Evolutionary conservation across 2,329 filamentous ascomycete genomes (phyloP).

Genomic region (Bipolaris sorokiniana): DNA sequence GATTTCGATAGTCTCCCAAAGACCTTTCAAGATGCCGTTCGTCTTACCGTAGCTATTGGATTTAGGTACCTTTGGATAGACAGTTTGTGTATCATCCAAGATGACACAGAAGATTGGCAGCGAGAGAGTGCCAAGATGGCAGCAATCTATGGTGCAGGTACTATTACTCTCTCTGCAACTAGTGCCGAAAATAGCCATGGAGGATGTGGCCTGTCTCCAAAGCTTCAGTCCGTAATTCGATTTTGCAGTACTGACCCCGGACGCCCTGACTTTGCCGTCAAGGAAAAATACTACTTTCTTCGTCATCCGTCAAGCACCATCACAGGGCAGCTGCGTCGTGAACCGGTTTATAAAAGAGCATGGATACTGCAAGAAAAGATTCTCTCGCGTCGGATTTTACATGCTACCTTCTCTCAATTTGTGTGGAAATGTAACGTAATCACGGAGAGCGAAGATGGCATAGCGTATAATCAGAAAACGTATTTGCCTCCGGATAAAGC

Average conservation of each 20-base stretch:
- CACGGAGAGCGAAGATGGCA: conserved; percentile 8
- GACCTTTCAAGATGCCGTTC: neutral
- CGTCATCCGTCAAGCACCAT: neutral
- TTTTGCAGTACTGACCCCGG: neutral
- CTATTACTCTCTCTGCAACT: conserved; percentile 3
- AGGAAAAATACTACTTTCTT: neutral
- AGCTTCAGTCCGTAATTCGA: neutral
- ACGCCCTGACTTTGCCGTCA: neutral
- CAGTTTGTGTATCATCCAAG: conserved; percentile 1
- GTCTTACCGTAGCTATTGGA: neutral
- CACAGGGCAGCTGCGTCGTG: neutral
- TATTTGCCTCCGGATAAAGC: neutral
- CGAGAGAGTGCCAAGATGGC: neutral
- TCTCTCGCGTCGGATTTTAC: conserved; percentile 6
- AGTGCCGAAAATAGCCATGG: neutral
- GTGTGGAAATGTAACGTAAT: conserved; percentile 3
- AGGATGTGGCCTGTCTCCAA: neutral
- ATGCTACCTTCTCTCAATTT: conserved; percentile 2
- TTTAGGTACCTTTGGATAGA: conserved; percentile 7
- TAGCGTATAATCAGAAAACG: neutral
- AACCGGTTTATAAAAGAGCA: conserved; percentile 1
- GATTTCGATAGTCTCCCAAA: neutral
- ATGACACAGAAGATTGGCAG: neutral
- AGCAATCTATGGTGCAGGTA: neutral
- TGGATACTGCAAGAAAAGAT: conserved; percentile 10